Evolutionary conservation across 495 filamentous ascomycete genomes (phyloP), one percentile per base, ranked within the genome.

Genomic region (Hypoxylon cercidicola): DNA sequence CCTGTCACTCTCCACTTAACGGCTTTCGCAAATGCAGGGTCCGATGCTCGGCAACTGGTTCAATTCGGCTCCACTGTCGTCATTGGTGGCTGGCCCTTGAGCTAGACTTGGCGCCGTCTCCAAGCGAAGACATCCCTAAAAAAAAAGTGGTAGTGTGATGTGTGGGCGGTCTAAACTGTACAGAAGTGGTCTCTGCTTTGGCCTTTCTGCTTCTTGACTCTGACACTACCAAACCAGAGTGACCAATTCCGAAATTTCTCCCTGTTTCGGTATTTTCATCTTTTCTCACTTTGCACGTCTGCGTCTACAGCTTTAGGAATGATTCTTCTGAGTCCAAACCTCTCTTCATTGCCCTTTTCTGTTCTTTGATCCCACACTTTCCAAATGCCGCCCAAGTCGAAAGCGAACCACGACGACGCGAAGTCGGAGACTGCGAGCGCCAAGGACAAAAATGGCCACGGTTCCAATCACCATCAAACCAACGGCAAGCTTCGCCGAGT

Each of bases 401-500:
- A 68, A 62, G 59, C 63, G 48, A 82, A 72, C 49, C 79, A 80
- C 60, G 80, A 83, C 64, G 80, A 83, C 66, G 20, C 73, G 54
- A 83, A 82, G 72, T 69, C 77, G 52, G 80, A 82, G 57, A 76
- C 74, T 3, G 69, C 75, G 12, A 73, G 72, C 49, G 35, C 69
- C 35, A 80, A 80, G 57, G 79, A 81, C n/a, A 78, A 79, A 61
- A 80, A 79, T 49, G 75, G 76, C 39, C 70, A 72, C 30, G 62
- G 66, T 49, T 59, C 71, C 11, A 65, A 72, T 21, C 54, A 61
- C 30, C 76, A 76, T 16, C 75, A 77, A 30, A 63, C 73, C 34
- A 79, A 79, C 61, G 77, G 77, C 51, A 83, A 83, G 69, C 66
- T 78, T 61, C 77, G 79, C 32, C 72, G 80, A 18, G 77, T 78